phyloP scores from a whole-genome alignment of 106 monocot species.

The Gastrodia elata region DNA sequence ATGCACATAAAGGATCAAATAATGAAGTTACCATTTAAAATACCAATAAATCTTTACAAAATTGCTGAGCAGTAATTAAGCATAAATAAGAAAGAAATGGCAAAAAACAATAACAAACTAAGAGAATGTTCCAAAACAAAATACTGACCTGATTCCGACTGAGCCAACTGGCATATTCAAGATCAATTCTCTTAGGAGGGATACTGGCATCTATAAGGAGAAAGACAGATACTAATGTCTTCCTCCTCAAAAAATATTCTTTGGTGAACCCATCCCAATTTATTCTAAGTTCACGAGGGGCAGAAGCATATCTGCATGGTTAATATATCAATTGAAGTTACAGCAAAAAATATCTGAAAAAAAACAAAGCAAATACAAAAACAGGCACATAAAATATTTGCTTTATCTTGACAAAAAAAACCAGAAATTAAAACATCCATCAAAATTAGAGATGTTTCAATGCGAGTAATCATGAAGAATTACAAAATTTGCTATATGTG shows the following conservation, averaged over 20 bases:
- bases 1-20: not conserved
- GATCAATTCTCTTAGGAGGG: constrained; percentile 75
- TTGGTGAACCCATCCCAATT: constrained; percentile 87
- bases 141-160: constrained; percentile 65
- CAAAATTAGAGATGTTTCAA: not conserved
- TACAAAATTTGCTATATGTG: not conserved
- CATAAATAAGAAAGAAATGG: not conserved
- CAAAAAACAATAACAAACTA: not conserved
- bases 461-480: not conserved
- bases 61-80: not conserved
- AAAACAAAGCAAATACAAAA: not conserved
- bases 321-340: not conserved
- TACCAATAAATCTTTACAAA: not conserved
- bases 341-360: not conserved
- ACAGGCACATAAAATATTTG: not conserved
- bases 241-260: constrained; percentile 69
- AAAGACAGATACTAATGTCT: constrained; percentile 76
- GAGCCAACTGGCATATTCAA: constrained; percentile 92
- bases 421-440: not conserved
- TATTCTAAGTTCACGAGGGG: constrained; percentile 61
- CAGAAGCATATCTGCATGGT: constrained; percentile 71
- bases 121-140: not conserved
- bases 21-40: not conserved
- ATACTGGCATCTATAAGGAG: constrained; percentile 68
- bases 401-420: not conserved